phyloP scores from a whole-genome alignment of 2,329 filamentous ascomycete species.

The Pseudogymnoascus sp. region DNA sequence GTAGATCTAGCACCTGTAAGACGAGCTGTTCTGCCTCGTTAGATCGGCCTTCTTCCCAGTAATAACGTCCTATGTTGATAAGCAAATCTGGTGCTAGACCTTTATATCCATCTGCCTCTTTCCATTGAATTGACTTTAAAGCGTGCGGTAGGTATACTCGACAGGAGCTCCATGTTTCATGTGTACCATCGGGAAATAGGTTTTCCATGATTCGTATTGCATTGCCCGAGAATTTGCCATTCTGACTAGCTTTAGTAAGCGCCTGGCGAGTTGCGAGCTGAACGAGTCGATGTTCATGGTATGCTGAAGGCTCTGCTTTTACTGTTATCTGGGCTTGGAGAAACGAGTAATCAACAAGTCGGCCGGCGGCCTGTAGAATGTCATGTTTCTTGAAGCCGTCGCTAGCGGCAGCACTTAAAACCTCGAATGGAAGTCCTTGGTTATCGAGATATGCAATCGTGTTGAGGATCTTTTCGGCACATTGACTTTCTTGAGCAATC shows the following conservation, averaged over 20 bases:
- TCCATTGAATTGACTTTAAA: constrained; percentile 20
- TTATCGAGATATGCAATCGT: constrained; percentile 28
- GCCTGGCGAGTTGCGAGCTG: constrained; percentile 13
- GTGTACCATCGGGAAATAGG: constrained; percentile 17
- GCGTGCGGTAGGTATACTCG: constrained; percentile 26
- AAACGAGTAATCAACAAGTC: constrained; percentile 30
- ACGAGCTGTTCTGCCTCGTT: constrained; percentile 20
- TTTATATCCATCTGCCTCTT: constrained; percentile 15
- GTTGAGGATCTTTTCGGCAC: constrained; percentile 25
- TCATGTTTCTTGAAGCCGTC: constrained; percentile 10
- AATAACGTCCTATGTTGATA: constrained; percentile 18
- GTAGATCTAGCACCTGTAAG: constrained; percentile 13
- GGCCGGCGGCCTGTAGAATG: constrained; percentile 19
- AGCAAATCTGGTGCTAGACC: constrained; percentile 11
- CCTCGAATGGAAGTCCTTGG: constrained; percentile 24
- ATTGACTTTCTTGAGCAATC: constrained; percentile 23
- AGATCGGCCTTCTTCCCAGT: constrained; percentile 20
- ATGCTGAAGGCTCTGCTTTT: constrained; percentile 9
- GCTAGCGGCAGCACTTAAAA: constrained; percentile 20
- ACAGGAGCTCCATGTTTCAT: constrained; percentile 19
- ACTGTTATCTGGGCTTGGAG: constrained; percentile 14
- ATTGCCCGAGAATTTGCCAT: constrained; percentile 18
- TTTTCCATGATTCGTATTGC: constrained; percentile 20
- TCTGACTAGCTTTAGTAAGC: constrained; percentile 11
- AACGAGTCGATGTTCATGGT: constrained; percentile 15